Evolutionary conservation across 2,329 filamentous ascomycete genomes (phyloP), one percentile per base, ranked within the genome.

Genomic region (Knufia fluminis): DNA sequence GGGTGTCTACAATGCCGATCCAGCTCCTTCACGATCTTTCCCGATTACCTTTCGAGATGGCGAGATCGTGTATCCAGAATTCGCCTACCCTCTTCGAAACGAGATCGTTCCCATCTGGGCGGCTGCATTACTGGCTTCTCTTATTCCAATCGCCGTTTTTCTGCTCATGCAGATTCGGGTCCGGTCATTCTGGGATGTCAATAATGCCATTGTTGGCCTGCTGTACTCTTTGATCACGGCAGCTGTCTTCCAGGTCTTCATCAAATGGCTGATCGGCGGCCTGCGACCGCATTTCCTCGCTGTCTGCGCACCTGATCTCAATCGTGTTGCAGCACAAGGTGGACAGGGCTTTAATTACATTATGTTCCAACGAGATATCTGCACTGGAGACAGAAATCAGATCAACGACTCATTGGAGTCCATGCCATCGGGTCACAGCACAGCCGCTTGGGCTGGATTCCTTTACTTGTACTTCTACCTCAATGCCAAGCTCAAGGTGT

Each of bases 401-500:
- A 85, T 87, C 66, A 75, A 86, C 61, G 83, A 87, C 62, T 73
- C 74, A 1, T 72, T 88, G 0, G 80, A 86, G 61, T 82, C 79
- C 0, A 82, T 89, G 65, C 85, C 85, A 0, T 83, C 78, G 1
- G 85, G 85, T 1, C 85, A 89, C 64, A 80, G 81, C 3, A 85
- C 83, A 0, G 83, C 83, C 1, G 83, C 82, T 1, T 57, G 49
- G 45, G 57, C 54, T 8, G 57, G 56, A 7, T 58, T 60, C 43
- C 73, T 85, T 19, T 88, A 78, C 61, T 68, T 88, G 2, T 83
- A 75, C 57, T 70, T 88, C 1, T 89, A 87, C 68, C 76, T 89
- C 39, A 88, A 88, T 64, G 84, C 82, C 42, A 88, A 88, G 69
- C 73, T 89, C 56, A 88, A 87, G 72, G 76, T 86, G 49, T 86